Evolutionary conservation across 257 asterid genomes (phyloP).

Genomic region (Ocimum tenuiflorum): DNA sequence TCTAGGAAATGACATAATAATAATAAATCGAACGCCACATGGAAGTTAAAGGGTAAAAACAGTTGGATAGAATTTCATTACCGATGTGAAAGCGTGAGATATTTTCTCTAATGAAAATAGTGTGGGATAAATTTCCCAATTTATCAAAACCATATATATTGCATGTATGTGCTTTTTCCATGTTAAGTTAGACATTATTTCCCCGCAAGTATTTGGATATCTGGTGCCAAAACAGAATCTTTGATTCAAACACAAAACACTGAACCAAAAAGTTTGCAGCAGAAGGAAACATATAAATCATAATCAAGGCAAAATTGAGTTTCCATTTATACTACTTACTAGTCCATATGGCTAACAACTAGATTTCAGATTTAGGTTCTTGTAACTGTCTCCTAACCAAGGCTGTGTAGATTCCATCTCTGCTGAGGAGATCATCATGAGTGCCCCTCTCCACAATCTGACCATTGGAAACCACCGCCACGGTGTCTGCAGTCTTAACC

Average conservation of each 20-base stretch:
- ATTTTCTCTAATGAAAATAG: no score
- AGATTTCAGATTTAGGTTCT: slow-evolving; percentile 43
- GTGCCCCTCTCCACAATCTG: slow-evolving; percentile 74
- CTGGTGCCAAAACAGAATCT: no score
- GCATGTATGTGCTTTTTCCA: no score
- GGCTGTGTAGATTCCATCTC: slow-evolving; percentile 61
- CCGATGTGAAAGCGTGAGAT: no score
- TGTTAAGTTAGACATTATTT: no score
- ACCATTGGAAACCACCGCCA: slow-evolving; percentile 76
- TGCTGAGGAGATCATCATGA: slow-evolving; percentile 57
- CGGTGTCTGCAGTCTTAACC: slow-evolving; percentile 72
- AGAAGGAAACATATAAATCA: neutral
- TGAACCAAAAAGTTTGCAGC: neutral
- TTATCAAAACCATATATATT: no score
- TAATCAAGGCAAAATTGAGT: neutral
- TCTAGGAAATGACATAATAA: no score
- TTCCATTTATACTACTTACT: neutral
- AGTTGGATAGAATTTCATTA: no score
- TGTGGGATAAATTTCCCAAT: no score
- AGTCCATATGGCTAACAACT: neutral
- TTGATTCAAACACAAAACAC: neutral
- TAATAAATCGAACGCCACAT: no score
- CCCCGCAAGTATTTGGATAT: no score
- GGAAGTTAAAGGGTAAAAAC: no score
- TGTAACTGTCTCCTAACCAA: slow-evolving; percentile 73